Conservation (phyloP, 139 green algal genomes). For the Ettlia oleoabundans region DNA sequence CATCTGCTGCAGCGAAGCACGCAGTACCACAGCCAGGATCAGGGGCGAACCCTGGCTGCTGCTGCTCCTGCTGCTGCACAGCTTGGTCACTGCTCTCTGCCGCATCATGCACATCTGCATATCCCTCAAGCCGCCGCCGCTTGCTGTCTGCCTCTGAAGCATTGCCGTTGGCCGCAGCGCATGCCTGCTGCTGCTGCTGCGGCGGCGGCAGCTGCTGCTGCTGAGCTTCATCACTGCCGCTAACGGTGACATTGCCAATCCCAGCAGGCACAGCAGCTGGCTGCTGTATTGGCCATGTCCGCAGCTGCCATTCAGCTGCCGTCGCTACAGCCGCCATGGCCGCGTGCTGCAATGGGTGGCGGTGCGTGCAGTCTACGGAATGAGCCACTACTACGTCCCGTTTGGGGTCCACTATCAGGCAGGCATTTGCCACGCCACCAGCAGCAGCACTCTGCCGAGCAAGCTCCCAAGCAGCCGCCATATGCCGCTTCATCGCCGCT, state of each 20-base stretch:
- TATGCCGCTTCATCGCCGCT: slow-evolving; percentile 51
- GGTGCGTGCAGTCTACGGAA: neutral
- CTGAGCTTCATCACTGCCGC: neutral
- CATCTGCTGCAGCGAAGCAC: neutral
- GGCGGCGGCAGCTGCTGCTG: neutral
- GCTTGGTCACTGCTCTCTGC: neutral
- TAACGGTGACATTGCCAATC: neutral
- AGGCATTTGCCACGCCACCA: slow-evolving; percentile 58
- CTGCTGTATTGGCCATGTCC: slow-evolving; percentile 72
- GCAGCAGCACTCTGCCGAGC: slow-evolving; percentile 4
- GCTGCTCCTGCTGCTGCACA: neutral
- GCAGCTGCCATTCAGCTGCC: slow-evolving; percentile 65
- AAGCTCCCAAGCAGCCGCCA: slow-evolving; percentile 50
- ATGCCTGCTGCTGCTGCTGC: too few relatives aligned
- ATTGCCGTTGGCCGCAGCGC: neutral
- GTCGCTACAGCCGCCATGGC: slow-evolving; percentile 76
- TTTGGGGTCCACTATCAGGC: slow-evolving; percentile 69
- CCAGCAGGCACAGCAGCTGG: too few relatives aligned
- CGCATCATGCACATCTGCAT: neutral
- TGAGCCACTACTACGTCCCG: slow-evolving; percentile 30
- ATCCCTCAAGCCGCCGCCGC: slow-evolving; percentile 2
- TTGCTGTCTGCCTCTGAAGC: slow-evolving; percentile 7
- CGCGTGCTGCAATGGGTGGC: slow-evolving; percentile 81
- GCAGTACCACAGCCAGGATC: neutral
- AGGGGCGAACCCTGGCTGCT: neutral